Conservation (phyloP, 1,139 yeast species). For the Pichia sp. region DNA sequence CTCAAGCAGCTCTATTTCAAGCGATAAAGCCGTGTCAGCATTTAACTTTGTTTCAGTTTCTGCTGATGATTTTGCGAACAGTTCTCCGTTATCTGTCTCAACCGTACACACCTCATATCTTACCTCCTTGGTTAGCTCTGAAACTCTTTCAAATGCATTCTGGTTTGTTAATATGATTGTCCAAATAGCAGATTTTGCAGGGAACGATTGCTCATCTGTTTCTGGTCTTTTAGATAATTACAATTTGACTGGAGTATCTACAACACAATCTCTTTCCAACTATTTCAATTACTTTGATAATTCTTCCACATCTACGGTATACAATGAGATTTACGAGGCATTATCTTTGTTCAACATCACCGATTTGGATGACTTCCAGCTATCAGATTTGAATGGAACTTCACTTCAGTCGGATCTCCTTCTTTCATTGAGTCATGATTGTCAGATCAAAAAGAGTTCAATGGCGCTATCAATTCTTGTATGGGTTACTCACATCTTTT, state of each 20-base stretch:
- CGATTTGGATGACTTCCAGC: conserved; percentile 7
- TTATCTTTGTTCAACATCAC: conserved; percentile 5
- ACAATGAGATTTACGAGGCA: background rate
- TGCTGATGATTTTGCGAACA: conserved; percentile 2
- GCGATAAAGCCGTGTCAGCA: background rate
- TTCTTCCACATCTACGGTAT: background rate
- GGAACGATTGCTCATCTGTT: conserved; percentile 20
- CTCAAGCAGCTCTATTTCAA: background rate
- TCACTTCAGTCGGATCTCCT: conserved; percentile 19
- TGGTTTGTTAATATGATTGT: conserved; percentile 22
- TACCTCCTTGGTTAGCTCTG: conserved; percentile 20
- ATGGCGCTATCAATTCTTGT: conserved; percentile 20
- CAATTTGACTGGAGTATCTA: conserved; percentile 21
- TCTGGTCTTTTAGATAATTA: conserved; percentile 18
- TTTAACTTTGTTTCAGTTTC: conserved; percentile 4
- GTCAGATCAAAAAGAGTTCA: conserved; percentile 25
- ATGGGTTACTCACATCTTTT: conserved; percentile 18
- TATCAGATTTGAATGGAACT: conserved; percentile 17
- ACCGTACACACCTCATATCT: conserved; percentile 14
- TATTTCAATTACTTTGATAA: conserved; percentile 18
- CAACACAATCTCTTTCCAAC: conserved; percentile 13
- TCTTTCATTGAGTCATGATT: conserved; percentile 18
- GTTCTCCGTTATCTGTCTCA: conserved; percentile 3
- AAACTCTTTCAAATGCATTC: conserved; percentile 16
- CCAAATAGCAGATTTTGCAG: conserved; percentile 18